Evolutionary conservation across 106 monocot species (phyloP), one percentile per base, ranked within the genome.

Genomic region (Acorus gramineus): DNA sequence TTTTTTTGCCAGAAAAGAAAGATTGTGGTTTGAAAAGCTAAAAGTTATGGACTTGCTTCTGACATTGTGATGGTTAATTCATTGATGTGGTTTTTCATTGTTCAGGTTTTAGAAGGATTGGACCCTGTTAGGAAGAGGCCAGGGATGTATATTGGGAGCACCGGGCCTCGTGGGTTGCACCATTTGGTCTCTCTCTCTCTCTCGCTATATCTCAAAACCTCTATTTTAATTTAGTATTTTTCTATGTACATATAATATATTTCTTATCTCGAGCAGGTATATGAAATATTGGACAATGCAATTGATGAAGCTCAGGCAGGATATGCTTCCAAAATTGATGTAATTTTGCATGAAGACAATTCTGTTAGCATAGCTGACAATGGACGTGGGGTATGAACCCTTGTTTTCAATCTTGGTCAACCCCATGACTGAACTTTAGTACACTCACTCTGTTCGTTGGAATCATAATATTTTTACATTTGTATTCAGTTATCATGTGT

Each of bases 231-330:
- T 28, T 28, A 28, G 28, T 28, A 28, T 28, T 28, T 28, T 28
- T 28, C 28, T 28, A 28, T 28, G 28, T 28, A 60, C 44, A 11
- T 69, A 53, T 49, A 8, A 59, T 64, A 4, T 56, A 53, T 59
- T 55, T 63, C 47, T 55, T 64, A 56, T 54, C 11, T 47, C 44
- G 64, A 28, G 28, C 28, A 98, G 96, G 91, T 98, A 6, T 98
- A 98, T 64, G 96, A 98, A 68, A 88, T 91, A 66, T 65, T 98
- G 63, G 96, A 98, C 60, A 98, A 98, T 81, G 85, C 96, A 5
- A 71, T 98, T 52, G 96, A 98, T 76, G 96, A 98, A 81, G 85
- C 91, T 74, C 96, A 98, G 81, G 96, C 96, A 55, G 96, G 96
- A 6, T 83, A 76, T 74, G 96, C 96, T 47, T 74, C 85, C 63